Percentiles rank a stretch among this genome's conserved stretches.
Conservation (phyloP, 345 rosid genomes). For the Psidium guajava region DNA sequence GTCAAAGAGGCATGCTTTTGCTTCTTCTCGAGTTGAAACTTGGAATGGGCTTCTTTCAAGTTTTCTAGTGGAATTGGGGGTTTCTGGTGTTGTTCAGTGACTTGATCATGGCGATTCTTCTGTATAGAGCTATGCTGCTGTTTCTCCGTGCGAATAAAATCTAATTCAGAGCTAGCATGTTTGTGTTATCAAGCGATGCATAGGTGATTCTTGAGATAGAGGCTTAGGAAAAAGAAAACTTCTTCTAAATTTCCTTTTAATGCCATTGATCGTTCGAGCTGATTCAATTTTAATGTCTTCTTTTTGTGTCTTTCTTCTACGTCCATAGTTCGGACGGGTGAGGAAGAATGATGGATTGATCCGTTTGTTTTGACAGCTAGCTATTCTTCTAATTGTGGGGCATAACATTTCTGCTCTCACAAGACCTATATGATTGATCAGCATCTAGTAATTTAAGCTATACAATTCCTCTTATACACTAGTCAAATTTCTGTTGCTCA, state of each 20-base stretch:
- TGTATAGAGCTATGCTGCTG: background rate
- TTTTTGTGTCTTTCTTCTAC: background rate
- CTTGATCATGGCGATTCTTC: background rate
- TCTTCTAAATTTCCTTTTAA: background rate
- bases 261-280: background rate
- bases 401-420: background rate
- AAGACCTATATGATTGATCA: background rate
- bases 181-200: background rate
- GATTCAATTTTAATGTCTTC: background rate
- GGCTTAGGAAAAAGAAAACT: background rate
- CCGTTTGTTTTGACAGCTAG: background rate
- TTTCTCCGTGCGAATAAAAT: background rate
- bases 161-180: background rate
- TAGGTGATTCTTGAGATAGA: background rate
- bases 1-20: background rate
- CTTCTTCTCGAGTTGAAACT: background rate
- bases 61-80: background rate
- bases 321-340: background rate
- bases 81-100: background rate
- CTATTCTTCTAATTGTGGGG: background rate
- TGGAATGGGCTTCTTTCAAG: background rate
- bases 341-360: background rate
- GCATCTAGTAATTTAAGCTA: background rate
- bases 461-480: background rate
- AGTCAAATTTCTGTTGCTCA: background rate